Percentiles rank a stretch among this genome's conserved stretches.
Evolutionary conservation across 495 filamentous ascomycete genomes (phyloP).

Genomic region (Elasticomyces elasticus): DNA sequence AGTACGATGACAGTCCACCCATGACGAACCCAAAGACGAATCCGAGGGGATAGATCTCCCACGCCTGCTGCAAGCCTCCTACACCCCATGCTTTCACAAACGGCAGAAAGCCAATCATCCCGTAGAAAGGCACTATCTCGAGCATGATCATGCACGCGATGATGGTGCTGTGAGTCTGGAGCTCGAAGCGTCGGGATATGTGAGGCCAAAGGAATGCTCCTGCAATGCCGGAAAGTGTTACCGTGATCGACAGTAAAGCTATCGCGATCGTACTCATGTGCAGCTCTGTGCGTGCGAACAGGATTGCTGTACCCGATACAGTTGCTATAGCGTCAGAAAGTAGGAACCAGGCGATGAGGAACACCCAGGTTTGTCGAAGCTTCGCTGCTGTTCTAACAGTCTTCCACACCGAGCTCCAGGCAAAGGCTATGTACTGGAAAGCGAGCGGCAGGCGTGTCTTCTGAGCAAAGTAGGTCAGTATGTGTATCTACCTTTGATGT

Average conservation of each 20-base stretch:
- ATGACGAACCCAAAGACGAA: conserved; percentile 26
- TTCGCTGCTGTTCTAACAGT: conserved; percentile 65
- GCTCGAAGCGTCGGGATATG: conserved; percentile 12
- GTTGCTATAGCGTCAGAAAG: conserved; percentile 88
- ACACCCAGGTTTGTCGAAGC: conserved; percentile 74
- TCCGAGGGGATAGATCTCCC: conserved; percentile 29
- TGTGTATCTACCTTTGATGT: too few relatives aligned
- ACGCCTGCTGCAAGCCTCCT: conserved; percentile 26
- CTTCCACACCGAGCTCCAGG: conserved; percentile 74
- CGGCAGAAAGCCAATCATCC: conserved; percentile 26
- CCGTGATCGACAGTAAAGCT: conserved; percentile 26
- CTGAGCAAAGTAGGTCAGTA: too few relatives aligned
- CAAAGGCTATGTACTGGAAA: conserved; percentile 54
- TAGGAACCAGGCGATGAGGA: conserved; percentile 81
- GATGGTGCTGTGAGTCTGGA: conserved; percentile 18
- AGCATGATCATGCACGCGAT: conserved; percentile 21
- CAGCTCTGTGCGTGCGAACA: conserved; percentile 85
- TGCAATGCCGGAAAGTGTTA: conserved; percentile 25
- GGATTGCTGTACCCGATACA: conserved; percentile 82
- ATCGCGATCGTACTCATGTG: conserved; percentile 47
- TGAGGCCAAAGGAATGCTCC: conserved; percentile 27
- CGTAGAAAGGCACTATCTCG: conserved; percentile 29
- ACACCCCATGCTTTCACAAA: conserved; percentile 20
- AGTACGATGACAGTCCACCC: conserved; percentile 27
- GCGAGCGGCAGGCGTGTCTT: conserved; percentile 45